Percentiles rank a stretch among this genome's conserved stretches.
Conservation (phyloP, 2,329 filamentous ascomycete species). For the Exophiala oligosperma region DNA sequence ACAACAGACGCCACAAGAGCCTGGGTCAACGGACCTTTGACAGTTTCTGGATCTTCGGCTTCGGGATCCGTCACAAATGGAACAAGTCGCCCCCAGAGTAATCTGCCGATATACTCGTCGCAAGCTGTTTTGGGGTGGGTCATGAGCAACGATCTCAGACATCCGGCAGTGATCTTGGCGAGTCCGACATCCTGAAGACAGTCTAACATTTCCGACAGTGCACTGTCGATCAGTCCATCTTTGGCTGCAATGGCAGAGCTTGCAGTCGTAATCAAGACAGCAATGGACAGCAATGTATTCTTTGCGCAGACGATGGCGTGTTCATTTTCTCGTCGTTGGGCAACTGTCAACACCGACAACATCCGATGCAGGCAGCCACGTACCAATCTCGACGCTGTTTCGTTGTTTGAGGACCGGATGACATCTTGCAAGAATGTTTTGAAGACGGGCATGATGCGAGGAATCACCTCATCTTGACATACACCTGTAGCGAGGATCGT, state of each 20-base stretch:
- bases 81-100: constrained; percentile 73
- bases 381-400: constrained; percentile 65
- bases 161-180: constrained; percentile 86
- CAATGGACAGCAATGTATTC: constrained; percentile 84
- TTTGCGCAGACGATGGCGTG: constrained; percentile 85
- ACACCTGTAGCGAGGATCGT: constrained; percentile 84
- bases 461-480: constrained; percentile 86
- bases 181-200: constrained; percentile 64
- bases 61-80: constrained; percentile 67
- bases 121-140: constrained; percentile 59
- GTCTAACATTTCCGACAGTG: constrained; percentile 79
- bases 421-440: constrained; percentile 79
- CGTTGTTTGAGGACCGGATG: constrained; percentile 38
- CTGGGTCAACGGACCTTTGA: constrained; percentile 68
- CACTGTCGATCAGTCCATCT: constrained; percentile 72
- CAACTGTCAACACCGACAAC: constrained; percentile 63
- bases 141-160: constrained; percentile 80
- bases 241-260: constrained; percentile 70
- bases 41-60: constrained; percentile 77
- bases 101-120: constrained; percentile 71
- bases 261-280: constrained; percentile 82
- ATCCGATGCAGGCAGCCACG: constrained; percentile 81
- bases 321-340: constrained; percentile 57
- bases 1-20: constrained; percentile 71
- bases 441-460: constrained; percentile 85